These are phyloP conservation scores for Sechiopsis laciniata DNA, from an alignment of 306 rosid species.

Conservation along the genomic window DNA sequence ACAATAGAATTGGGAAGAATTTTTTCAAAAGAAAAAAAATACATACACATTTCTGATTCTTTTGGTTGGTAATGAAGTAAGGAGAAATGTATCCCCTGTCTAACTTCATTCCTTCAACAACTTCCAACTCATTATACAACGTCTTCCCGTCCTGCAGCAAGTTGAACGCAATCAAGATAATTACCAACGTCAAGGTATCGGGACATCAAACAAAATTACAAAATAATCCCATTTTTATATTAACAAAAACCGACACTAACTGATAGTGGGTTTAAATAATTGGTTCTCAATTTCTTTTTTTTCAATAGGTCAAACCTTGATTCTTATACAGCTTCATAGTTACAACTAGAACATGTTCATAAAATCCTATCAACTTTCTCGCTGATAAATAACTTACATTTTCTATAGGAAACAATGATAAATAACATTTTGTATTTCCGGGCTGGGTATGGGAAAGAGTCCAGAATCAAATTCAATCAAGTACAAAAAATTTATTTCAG, in stretches of 20 bases:
- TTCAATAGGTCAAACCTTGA: background rate
- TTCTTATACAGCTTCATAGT: background rate
- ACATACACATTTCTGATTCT: conserved; percentile 93
- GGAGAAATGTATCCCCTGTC: conserved; percentile 97
- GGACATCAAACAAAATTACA: background rate
- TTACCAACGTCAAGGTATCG: background rate
- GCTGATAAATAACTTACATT: background rate
- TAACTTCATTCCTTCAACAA: conserved; percentile 97
- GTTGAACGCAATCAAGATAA: conserved; percentile 16
- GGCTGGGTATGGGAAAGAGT: background rate
- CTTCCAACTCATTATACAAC: conserved; percentile 82
- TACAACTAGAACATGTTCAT: background rate
- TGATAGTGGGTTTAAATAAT: background rate
- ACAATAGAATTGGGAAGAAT: background rate
- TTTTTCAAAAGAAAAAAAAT: background rate
- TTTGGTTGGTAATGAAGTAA: conserved; percentile 79
- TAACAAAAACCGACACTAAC: background rate
- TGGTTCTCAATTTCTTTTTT: background rate
- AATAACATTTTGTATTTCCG: background rate
- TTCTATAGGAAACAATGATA: background rate
- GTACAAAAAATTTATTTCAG: background rate
- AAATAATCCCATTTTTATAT: background rate
- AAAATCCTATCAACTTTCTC: background rate
- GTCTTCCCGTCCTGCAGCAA: conserved; percentile 86
- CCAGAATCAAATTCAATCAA: background rate